Conservation (phyloP, 176 grass and related monocot species). For the Metroxylon sagu region DNA sequence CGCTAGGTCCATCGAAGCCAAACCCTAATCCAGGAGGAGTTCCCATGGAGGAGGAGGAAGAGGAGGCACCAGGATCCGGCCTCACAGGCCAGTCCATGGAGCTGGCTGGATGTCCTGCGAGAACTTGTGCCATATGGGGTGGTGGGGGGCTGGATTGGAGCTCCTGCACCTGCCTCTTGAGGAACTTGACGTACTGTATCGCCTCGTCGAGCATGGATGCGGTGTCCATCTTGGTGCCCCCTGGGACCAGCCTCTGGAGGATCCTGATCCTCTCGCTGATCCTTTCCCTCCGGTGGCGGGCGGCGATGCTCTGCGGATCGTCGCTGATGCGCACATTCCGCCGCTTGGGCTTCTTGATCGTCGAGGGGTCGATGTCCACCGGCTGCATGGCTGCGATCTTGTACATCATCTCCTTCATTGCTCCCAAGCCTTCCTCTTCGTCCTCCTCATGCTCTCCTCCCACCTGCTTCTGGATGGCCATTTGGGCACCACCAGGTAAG, state of each 20-base stretch:
- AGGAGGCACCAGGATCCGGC: conserved; percentile 33
- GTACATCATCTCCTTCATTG: conserved; percentile 99
- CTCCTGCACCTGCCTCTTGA: conserved; percentile 86
- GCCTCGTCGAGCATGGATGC: conserved; percentile 92
- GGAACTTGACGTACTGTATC: conserved; percentile 92
- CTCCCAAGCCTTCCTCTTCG: conserved; percentile 58
- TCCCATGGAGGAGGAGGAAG: conserved; percentile 67
- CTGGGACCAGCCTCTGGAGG: conserved; percentile 80
- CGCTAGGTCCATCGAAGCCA: conserved; percentile 51
- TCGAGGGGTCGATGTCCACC: conserved; percentile 82
- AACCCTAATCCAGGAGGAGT: conserved; percentile 48
- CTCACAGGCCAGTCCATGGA: conserved; percentile 31
- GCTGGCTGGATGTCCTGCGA: conserved; percentile 14
- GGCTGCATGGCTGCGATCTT: conserved; percentile 88
- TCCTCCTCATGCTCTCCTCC: too few relatives aligned
- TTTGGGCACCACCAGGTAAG: conserved; percentile 6
- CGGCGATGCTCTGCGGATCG: conserved; percentile 81
- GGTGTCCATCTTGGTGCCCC: conserved; percentile 93
- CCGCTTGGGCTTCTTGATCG: conserved; percentile 67
- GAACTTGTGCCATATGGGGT: not conserved
- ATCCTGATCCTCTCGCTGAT: conserved; percentile 92
- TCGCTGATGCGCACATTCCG: conserved; percentile 92
- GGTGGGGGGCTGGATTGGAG: conserved; percentile 33
- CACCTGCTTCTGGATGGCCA: too few relatives aligned
- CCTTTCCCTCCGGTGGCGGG: conserved; percentile 72